phyloP scores from a whole-genome alignment of 139 green algal genomes.

The Coccomyxa sp. region DNA sequence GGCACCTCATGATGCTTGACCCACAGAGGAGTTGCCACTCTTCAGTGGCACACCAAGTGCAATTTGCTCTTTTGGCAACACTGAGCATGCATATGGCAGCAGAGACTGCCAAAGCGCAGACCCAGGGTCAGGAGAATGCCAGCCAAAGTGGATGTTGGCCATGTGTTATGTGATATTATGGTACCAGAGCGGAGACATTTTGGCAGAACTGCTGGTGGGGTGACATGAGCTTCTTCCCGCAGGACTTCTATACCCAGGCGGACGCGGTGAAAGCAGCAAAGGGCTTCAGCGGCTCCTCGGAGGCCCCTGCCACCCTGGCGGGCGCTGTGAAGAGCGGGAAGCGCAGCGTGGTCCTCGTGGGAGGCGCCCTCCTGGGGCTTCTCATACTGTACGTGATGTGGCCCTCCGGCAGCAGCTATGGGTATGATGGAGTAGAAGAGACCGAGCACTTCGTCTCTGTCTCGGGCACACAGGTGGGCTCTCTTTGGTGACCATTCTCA shows the following conservation, averaged over 20 bases:
- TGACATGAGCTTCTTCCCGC: background rate
- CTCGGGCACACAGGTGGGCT: background rate
- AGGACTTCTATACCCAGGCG: background rate
- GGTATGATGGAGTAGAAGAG: background rate
- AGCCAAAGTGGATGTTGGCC: no score
- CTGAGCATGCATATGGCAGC: no score
- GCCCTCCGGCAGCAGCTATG: background rate
- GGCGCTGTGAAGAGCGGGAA: background rate
- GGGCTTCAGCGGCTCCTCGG: background rate
- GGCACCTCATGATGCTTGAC: no score
- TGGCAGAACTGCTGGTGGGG: background rate
- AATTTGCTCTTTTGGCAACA: no score
- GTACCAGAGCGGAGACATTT: background rate
- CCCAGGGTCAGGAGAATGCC: no score
- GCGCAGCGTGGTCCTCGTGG: background rate
- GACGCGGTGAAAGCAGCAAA: background rate
- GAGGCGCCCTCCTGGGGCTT: background rate
- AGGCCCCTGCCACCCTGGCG: background rate
- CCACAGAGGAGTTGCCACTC: no score
- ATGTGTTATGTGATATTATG: no score
- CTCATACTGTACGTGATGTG: background rate
- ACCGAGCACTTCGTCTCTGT: slow-evolving; percentile 3
- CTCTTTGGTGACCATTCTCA: background rate
- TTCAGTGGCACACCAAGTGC: no score
- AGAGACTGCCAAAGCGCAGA: no score